phyloP scores from a whole-genome alignment of 2,329 filamentous ascomycete species.

The Pseudogymnoascus sp. region DNA sequence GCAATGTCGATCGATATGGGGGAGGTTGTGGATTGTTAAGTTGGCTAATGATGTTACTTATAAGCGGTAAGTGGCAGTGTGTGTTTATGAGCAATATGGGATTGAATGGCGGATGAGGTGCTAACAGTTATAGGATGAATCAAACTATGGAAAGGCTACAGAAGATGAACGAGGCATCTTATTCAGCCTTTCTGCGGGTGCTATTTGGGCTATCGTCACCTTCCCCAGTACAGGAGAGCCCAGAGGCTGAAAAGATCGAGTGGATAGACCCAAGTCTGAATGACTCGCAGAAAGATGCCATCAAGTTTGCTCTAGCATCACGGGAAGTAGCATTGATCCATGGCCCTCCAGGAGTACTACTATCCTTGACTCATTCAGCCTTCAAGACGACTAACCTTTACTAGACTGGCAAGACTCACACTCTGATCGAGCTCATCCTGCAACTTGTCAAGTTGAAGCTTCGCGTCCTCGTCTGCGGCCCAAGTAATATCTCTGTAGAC shows the following conservation, averaged over 20 bases:
- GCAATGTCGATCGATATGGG: no score
- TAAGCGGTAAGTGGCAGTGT: conserved; percentile 36
- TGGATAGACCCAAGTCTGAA: conserved; percentile 57
- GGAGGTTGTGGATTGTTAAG: conserved; percentile 54
- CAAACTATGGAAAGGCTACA: conserved; percentile 50
- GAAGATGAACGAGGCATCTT: conserved; percentile 48
- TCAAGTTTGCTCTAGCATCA: conserved; percentile 74
- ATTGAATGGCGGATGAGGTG: not conserved
- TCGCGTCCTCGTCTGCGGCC: conserved; percentile 84
- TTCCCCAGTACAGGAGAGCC: conserved; percentile 37
- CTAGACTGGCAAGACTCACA: conserved; percentile 90
- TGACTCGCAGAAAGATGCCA: conserved; percentile 58
- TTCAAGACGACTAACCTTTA: not conserved
- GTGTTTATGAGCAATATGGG: not conserved
- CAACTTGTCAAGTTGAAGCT: conserved; percentile 68
- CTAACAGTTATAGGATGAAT: conserved; percentile 45
- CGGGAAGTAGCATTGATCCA: conserved; percentile 83
- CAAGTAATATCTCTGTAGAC: conserved; percentile 94
- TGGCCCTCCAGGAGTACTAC: conserved; percentile 70
- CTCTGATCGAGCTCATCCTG: conserved; percentile 88
- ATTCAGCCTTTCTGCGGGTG: conserved; percentile 52
- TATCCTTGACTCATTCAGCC: not conserved
- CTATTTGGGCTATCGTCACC: conserved; percentile 52
- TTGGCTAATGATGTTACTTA: conserved; percentile 61
- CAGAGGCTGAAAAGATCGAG: conserved; percentile 41